Evolutionary conservation across 225 moss, liverwort and hornwort genomes (phyloP), one percentile per base, ranked within the genome.

Genomic region (Bryoerythrophyllum caledonicum): DNA sequence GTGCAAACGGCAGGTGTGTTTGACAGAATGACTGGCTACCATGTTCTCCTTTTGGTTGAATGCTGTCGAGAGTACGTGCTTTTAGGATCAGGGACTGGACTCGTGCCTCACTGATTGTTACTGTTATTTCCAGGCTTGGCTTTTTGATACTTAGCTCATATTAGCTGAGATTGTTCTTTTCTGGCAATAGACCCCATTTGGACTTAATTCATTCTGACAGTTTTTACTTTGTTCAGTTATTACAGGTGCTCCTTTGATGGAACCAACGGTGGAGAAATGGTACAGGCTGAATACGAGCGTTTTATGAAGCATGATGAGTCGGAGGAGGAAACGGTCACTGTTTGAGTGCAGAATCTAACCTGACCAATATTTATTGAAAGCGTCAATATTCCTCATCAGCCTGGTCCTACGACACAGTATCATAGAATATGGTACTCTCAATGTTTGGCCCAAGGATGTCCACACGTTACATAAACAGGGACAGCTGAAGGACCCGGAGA

Each of bases 181-280:
- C 4, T 63, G 67, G 24, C 57, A 15, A 38, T 46, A 17, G 48
- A 46, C 54, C 19, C 27, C 43, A 20, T 48, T 55, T 56, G 51
- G 21, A 71, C 15, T 15, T 43, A 4, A 4, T 67, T 65, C 40
- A 8, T 77, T 60, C 26, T 84, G 71, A 84, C 62, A 65, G 60
- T 38, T 38, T 38, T 15, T 70, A 5, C 41, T 71, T 66, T 78
- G 48, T 74, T 70, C 96, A 96, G 96, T 84, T 94, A 91, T 77
- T 94, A 92, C 83, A 94, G 92, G 76, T 94, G 94, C 78, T 86
- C 82, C 21, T 96, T 88, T 81, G 92, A 96, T 88, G 88, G 85
- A 70, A 86, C 76, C 58, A 79, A 85, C 41, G 96, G 96, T 83
- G 96, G 94, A 38, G 94, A 92, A 77, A 96, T 96, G 96, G 76